phyloP scores from a whole-genome alignment of 805 yeast genomes.

The Wickerhamiella slavikovae region DNA sequence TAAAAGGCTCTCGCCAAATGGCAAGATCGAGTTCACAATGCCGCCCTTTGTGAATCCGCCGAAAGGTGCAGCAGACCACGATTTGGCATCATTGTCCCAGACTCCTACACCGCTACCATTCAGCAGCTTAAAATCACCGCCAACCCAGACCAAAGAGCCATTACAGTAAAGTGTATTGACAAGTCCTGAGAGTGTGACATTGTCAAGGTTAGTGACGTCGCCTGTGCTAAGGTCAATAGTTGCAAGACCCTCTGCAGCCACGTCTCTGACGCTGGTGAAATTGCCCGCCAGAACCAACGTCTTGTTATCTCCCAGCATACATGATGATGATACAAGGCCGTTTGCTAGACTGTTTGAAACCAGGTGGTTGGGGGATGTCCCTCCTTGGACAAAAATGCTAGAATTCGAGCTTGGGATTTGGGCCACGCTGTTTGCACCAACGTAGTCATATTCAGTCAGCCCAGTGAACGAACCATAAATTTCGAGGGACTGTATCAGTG shows the following conservation, averaged over 20 bases:
- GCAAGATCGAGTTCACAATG: slow-evolving; percentile 37
- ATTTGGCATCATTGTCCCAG: slow-evolving; percentile 30
- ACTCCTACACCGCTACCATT: slow-evolving; percentile 37
- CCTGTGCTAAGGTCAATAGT: slow-evolving; percentile 5
- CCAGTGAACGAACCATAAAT: slow-evolving; percentile 22
- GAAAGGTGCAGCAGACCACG: slow-evolving; percentile 36
- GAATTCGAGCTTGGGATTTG: slow-evolving; percentile 3
- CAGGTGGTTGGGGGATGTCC: slow-evolving; percentile 5
- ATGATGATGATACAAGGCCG: slow-evolving; percentile 7
- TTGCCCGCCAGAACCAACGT: slow-evolving; percentile 10
- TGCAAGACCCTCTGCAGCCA: slow-evolving; percentile 5
- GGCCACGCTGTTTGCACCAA: slow-evolving; percentile 19
- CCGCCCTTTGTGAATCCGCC: slow-evolving; percentile 52
- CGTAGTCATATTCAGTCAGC: slow-evolving; percentile 18
- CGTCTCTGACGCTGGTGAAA: slow-evolving; percentile 4
- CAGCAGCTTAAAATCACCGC: slow-evolving; percentile 50
- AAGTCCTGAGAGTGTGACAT: slow-evolving; percentile 3
- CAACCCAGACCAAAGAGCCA: slow-evolving; percentile 40
- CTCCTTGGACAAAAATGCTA: slow-evolving; percentile 8
- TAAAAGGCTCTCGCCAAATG: slow-evolving; percentile 28
- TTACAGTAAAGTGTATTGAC: slow-evolving; percentile 30
- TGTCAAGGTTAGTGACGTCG: slow-evolving; percentile 2
- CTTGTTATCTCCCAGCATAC: slow-evolving; percentile 6
- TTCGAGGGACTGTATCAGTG: slow-evolving; percentile 14
- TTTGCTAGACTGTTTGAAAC: slow-evolving; percentile 10